Evolutionary conservation across 345 rosid species (phyloP).

Genomic region (Passiflora organensis): DNA sequence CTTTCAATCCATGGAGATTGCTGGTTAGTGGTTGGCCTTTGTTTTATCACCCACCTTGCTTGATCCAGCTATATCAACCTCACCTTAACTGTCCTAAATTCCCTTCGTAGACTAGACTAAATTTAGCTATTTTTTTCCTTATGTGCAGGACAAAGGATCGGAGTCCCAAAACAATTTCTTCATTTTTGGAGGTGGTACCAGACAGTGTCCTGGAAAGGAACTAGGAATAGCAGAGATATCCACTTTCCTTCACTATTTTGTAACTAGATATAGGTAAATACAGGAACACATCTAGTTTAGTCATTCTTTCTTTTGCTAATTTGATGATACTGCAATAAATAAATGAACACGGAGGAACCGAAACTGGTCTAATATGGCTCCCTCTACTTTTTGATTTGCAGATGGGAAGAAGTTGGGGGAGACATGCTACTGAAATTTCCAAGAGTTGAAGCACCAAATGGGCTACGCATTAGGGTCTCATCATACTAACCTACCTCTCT

Average conservation of each 20-base stretch:
- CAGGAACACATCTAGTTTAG: not conserved
- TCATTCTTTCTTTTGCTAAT: not conserved
- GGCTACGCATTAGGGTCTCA: constrained; percentile 68
- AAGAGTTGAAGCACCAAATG: constrained; percentile 92
- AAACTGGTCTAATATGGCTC: not conserved
- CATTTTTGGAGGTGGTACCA: constrained; percentile 83
- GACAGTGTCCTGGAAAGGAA: constrained; percentile 95
- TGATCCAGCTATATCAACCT: too few species aligned
- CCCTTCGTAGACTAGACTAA: not conserved
- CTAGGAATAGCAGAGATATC: constrained; percentile 87
- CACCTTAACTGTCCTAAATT: too few species aligned
- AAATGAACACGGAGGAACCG: not conserved
- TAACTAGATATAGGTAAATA: constrained; percentile 71
- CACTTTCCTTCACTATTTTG: constrained; percentile 81
- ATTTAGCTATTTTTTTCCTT: not conserved
- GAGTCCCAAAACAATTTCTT: constrained; percentile 55
- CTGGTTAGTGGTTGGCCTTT: too few species aligned
- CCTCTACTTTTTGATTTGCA: constrained; percentile 24
- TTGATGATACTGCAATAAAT: not conserved
- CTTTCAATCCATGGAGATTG: constrained; percentile 90
- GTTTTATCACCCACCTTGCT: too few species aligned
- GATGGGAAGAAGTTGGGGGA: constrained; percentile 87
- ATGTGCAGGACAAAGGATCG: constrained; percentile 52
- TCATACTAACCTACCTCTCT: constrained; percentile 28
- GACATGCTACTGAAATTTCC: constrained; percentile 72